Percentiles rank a stretch among this genome's conserved stretches.
These are phyloP conservation scores for Clonostachys rosea DNA, from an alignment of 2,329 filamentous ascomycete genomes.

Conservation along the genomic window DNA sequence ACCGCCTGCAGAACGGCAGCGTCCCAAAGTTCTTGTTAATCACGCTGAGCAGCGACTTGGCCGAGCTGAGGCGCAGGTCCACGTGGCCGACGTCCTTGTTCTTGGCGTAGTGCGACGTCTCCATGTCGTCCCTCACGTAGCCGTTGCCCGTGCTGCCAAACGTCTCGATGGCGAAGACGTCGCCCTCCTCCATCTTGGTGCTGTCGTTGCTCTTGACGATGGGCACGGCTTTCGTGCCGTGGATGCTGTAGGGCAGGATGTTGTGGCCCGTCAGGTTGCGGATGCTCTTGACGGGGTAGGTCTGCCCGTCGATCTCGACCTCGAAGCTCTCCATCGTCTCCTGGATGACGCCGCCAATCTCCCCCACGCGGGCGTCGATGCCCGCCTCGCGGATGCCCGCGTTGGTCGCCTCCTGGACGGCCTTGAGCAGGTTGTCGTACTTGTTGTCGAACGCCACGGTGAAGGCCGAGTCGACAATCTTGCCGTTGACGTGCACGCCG, in stretches of 20 bases:
- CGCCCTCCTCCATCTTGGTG: constrained; percentile 97
- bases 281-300: constrained; percentile 78
- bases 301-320: constrained; percentile 74
- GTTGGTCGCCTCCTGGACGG: constrained; percentile 73
- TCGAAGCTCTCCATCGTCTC: constrained; percentile 94
- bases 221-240: constrained; percentile 88
- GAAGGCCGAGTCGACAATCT: constrained; percentile 79
- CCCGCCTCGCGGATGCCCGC: constrained; percentile 82
- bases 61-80: constrained; percentile 72
- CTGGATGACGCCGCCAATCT: constrained; percentile 80
- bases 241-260: constrained; percentile 84
- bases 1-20: constrained; percentile 83
- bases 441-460: constrained; percentile 71
- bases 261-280: constrained; percentile 87
- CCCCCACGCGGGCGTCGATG: constrained; percentile 84
- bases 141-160: constrained; percentile 93
- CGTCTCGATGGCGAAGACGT: constrained; percentile 93
- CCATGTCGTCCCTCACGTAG: constrained; percentile 82
- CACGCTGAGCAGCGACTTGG: constrained; percentile 77
- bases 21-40: constrained; percentile 98
- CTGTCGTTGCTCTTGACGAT: constrained; percentile 85
- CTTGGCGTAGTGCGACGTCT: constrained; percentile 85
- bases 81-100: constrained; percentile 69
- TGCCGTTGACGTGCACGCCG: constrained; percentile 74
- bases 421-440: constrained; percentile 70